Evolutionary conservation across 2,329 filamentous ascomycete species (phyloP).

Genomic region (Pseudogymnoascus destructans): DNA sequence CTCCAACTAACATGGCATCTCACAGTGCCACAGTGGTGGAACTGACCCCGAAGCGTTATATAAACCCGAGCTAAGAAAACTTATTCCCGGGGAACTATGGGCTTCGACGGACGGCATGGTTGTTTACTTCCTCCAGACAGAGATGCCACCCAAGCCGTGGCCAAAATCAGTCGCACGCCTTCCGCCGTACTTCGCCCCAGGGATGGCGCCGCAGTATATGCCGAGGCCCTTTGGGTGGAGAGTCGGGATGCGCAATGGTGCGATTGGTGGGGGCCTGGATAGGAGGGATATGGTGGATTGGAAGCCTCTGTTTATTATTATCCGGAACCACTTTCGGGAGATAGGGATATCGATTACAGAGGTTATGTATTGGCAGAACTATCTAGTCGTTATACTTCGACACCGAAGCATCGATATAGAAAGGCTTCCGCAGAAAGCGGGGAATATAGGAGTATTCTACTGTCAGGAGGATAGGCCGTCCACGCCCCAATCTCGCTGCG

Average conservation of each 20-base stretch:
- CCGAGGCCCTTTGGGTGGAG: background rate
- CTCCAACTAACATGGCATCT: background rate
- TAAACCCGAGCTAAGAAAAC: background rate
- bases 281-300: background rate
- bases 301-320: background rate
- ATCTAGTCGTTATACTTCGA: background rate
- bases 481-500: background rate
- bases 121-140: background rate
- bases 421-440: background rate
- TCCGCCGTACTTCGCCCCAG: background rate
- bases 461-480: background rate
- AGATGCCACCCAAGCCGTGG: background rate
- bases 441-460: background rate
- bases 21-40: background rate
- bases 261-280: background rate
- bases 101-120: background rate
- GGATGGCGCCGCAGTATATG: background rate
- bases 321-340: background rate
- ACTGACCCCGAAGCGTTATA: background rate
- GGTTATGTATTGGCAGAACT: background rate
- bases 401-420: background rate
- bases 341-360: background rate
- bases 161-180: background rate
- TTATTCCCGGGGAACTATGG: background rate
- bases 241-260: background rate